Evolutionary conservation across 805 yeast genomes (phyloP).

Genomic region (Pichia phayaonensis): DNA sequence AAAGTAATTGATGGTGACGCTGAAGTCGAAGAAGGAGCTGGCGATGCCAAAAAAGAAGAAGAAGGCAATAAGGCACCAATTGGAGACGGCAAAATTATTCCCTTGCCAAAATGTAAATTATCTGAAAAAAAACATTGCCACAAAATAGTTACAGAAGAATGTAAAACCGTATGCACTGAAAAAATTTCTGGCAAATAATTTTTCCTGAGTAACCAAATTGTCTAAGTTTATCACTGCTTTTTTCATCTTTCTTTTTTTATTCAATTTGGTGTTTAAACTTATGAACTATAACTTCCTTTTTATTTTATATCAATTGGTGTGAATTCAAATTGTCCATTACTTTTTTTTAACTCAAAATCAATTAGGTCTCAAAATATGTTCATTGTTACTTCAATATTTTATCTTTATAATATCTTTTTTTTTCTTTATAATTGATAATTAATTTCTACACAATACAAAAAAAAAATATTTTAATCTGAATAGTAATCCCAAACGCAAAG

Average conservation of each 20-base stretch:
- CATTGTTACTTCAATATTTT: neutral
- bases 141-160: no score
- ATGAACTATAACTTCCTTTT: neutral
- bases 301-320: neutral
- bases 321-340: neutral
- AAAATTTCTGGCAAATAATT: no score
- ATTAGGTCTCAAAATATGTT: neutral
- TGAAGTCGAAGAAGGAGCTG: no score
- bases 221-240: neutral
- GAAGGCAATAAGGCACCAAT: no score
- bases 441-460: neutral
- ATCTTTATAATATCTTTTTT: neutral
- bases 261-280: neutral
- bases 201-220: neutral
- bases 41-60: no score
- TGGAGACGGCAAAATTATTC: no score
- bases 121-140: no score
- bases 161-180: no score
- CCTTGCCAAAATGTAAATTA: no score
- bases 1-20: no score
- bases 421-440: neutral
- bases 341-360: neutral
- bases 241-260: neutral
- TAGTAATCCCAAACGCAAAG: conserved; percentile 20
- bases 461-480: neutral